phyloP scores from a whole-genome alignment of 2,329 filamentous ascomycete species.

The Trichoderma guizhouense region DNA sequence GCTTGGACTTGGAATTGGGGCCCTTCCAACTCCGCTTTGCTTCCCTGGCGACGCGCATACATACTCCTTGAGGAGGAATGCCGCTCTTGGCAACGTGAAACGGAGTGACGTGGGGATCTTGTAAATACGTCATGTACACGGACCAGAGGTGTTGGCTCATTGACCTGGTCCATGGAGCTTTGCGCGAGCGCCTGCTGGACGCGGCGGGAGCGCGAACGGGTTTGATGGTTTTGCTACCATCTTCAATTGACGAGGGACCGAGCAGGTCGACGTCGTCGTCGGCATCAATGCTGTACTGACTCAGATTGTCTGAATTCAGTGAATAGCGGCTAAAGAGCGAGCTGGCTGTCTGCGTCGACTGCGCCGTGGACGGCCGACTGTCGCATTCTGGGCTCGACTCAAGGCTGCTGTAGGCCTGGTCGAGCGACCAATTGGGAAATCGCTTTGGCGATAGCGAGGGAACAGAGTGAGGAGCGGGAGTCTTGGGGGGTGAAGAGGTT shows the following conservation, averaged over 20 bases:
- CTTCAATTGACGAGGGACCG: conserved; percentile 27
- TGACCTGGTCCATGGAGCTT: conserved; percentile 60
- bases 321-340: conserved; percentile 58
- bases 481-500: conserved; percentile 56
- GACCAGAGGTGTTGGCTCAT: conserved; percentile 66
- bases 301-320: conserved; percentile 52
- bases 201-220: background rate
- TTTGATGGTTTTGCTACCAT: conserved; percentile 33
- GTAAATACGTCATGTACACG: conserved; percentile 61
- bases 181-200: conserved; percentile 31
- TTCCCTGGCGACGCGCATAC: conserved; percentile 61
- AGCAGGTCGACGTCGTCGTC: conserved; percentile 30
- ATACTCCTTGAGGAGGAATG: conserved; percentile 63
- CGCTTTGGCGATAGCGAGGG: conserved; percentile 44
- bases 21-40: conserved; percentile 66
- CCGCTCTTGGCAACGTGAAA: conserved; percentile 61
- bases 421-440: conserved; percentile 59
- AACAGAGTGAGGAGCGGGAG: conserved; percentile 49
- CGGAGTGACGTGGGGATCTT: conserved; percentile 65
- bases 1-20: conserved; percentile 47
- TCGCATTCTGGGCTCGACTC: conserved; percentile 59
- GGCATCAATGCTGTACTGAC: conserved; percentile 48
- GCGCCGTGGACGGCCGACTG: conserved; percentile 57
- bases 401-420: conserved; percentile 53
- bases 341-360: conserved; percentile 56